Base-by-base conservation (phyloP, 140 eudicot genomes). In the Erigeron philadelphicus region DNA sequence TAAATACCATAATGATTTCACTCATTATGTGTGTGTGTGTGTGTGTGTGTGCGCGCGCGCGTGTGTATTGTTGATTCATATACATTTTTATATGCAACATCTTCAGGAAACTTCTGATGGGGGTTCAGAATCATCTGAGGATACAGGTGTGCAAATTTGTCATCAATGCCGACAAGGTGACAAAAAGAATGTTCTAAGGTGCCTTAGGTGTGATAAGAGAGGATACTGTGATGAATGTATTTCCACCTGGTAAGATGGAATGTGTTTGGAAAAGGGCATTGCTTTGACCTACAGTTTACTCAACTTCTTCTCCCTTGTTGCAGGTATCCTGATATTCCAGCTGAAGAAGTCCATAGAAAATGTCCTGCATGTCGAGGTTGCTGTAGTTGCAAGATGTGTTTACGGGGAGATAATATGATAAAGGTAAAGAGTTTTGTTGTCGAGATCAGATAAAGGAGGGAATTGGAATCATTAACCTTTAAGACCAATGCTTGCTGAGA, bases 311-410 rank as follows among this genome's bases (percentile, higher is more conserved):
- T 4, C 2, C 56, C 61, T 71, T 18, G 8, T 72, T 52, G 55
- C 55, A 93, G 98, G 90, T 93, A 93, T 80, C 76, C 95, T 25
- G 84, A 80, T 68, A 75, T 87, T 70, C 81, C 93, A 7, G 64
- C 75, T 69, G 94, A 93, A 74, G 95, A 93, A 71, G 81, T 89
- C 43, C 86, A 72, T 78, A 86, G 70, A 73, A 74, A 65, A 66
- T 93, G 98, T 72, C 98, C 98, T 74, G 98, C 94, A 62, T 93
- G 98, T 81, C 94, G 96, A 58, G 95, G 94, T 69, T 82, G 75
- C 64, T 93, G 98, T 79, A 83, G 68, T 60, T 93, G 98, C 81
- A 86, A 84, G 75, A 79, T 83, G 70, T 93, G 98, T 78, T 78
- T 87, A 70, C 85, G 90, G 21, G 92, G 84, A 9, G 96, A 93